Conservation (phyloP, 768 basidiomycete species). For the Serendipita sp. region DNA sequence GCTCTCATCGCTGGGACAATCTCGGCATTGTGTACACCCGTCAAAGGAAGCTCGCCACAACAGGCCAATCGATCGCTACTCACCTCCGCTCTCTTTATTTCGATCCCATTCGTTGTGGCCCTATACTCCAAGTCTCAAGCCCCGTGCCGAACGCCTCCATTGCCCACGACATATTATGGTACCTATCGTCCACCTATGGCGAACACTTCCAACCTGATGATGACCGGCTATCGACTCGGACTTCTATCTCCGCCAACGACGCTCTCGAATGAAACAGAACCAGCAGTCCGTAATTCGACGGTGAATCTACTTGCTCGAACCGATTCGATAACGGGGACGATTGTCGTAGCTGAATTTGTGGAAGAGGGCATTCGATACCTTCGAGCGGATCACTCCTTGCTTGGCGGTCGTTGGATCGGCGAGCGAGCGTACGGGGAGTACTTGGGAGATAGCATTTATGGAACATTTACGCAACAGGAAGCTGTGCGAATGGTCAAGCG, state of each 20-base stretch:
- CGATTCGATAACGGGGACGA: conserved; percentile 46
- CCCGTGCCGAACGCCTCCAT: conserved; percentile 4
- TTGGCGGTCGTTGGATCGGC: conserved; percentile 68
- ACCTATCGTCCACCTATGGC: conserved; percentile 44
- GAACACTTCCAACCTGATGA: conserved; percentile 26
- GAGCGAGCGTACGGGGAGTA: conserved; percentile 25
- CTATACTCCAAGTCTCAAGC: background rate
- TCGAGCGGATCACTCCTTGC: conserved; percentile 38
- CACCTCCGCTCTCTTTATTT: background rate
- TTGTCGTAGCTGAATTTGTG: conserved; percentile 62
- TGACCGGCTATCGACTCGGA: conserved; percentile 36
- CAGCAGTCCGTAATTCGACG: conserved; percentile 5
- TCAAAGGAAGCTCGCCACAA: background rate
- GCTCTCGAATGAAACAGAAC: conserved; percentile 41
- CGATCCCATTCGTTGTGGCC: background rate
- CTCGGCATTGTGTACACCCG: background rate
- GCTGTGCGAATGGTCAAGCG: conserved; percentile 55
- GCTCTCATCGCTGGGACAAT: background rate
- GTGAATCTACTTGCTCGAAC: conserved; percentile 18
- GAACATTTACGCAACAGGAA: conserved; percentile 76
- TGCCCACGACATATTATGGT: conserved; percentile 21
- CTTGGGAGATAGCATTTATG: conserved; percentile 69
- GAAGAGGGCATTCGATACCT: conserved; percentile 27
- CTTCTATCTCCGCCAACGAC: conserved; percentile 38
- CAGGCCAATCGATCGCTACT: background rate